Base-by-base conservation (phyloP, 2,329 filamentous ascomycete genomes). In the Karstenula rhodostoma region DNA sequence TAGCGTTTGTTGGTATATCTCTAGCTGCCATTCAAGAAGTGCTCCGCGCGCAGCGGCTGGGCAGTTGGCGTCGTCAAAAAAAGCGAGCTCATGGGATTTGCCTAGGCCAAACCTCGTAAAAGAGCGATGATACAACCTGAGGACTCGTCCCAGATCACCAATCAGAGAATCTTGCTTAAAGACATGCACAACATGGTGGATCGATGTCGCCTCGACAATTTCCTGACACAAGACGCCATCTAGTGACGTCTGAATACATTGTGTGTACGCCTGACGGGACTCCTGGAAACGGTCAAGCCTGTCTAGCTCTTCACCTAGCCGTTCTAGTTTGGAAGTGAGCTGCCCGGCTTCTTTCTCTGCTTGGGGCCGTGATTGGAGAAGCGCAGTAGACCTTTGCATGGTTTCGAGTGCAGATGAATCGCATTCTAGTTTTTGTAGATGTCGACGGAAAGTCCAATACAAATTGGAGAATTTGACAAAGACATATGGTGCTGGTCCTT, bases 391-490 rank as follows among this genome's bases (percentile, higher is more conserved):
- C 57, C 86, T 84, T 58, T 85, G 85, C 51, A 92, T 81, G 13
- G 88, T 74, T 1, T 84, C 80, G 19, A 71, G 65, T 50, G 83
- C 80, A n/a, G 80, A 32, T 10, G 29, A 78, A 0, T 74, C 64
- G 32, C 80, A 80, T 4, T 78, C 66, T 25, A 79, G 76, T 52
- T 85, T 85, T 78, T 61, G 86, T 72, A 76, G 49, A 47, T 82
- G 80, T 19, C 85, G 77, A 69, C 87, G 87, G 50, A 86, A 82
- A n/a, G 87, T 81, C 72, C 89, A 92, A 72, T 92, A 92, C 3
- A 91, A 82, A 67, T 90, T 89, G 0, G 90, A 92, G 27, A 92
- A 85, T 67, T 89, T 91, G 62, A 90, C 84, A 58, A 86, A 81
- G 32, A 67, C 70, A 7, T 63, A 67, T 25, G 67, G 66, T 8